Base-by-base conservation (phyloP, 1,139 yeast genomes). In the Geotrichum histeridarum region DNA sequence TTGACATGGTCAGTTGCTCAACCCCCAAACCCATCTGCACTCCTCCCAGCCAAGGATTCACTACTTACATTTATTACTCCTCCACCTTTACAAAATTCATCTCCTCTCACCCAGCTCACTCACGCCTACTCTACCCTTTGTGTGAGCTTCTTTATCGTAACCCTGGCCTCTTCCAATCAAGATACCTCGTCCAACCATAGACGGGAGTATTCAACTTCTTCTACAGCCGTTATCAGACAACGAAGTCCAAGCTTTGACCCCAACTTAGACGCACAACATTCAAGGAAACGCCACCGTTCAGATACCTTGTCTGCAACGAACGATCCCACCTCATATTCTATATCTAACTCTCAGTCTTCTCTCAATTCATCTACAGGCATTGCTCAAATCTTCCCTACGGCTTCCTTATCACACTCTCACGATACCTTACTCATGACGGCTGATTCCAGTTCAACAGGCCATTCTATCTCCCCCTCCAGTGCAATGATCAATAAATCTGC, bases 241-340 rank as follows among this genome's bases (percentile, higher is more conserved):
- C n/a, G 15, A 9, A 9, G 9, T n/a, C 39, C n/a, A 37, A 37
- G 17, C 39, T 37, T 37, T 8, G 39, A 37, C 18, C 15, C 12
- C 33, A 22, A 17, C 9, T 15, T 11, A 37, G 36, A n/a, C 8
- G 27, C 38, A 36, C 42, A 12, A 9, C 42, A 22, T 12, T 3
- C 37, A 15, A 27, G 12, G 11, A 47, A 47, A 47, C 50, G 50
- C 50, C 50, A 47, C 50, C 43, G 42, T 8, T 12, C 50, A 11
- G 37, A 11, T 35, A 18, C 17, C 42, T 4, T 8, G 32, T 15
- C 17, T 2, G 2, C 33, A 33, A 37, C 32, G 12, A 42, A 15
- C 33, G 38, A n/a, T 18, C 8, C 18, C 35, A 18, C 18, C 37
- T 27, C 35, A 12, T 22, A n/a, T 15, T 15, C 47, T 12, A 17